Evolutionary conservation across 257 asterid genomes (phyloP), one percentile per base, ranked within the genome.

Genomic region (Nicotiana knightiana): DNA sequence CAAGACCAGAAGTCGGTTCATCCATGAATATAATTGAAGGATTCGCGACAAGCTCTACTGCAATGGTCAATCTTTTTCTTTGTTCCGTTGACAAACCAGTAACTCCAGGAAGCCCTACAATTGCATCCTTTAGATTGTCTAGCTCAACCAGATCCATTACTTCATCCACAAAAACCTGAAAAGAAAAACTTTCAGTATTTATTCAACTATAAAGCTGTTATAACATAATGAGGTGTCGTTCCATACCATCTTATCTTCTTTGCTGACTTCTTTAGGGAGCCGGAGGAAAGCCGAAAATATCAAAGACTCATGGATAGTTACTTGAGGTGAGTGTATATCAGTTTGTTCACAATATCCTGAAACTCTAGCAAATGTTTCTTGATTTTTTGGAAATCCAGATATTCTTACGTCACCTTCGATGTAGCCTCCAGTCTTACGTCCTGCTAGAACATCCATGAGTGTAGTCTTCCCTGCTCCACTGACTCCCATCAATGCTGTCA

Each of bases 381-480:
- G 94, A n/a, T 59, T 84, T 81, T 90, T 91, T 18, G 91, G 89
- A 53, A 87, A 92, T 79, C 97, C 97, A 4, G 93, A 92, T 85
- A 92, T 90, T 82, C 88, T 89, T 24, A 92, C 86, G 61, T 89
- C 89, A 9, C 94, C 97, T 86, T 92, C 93, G 2, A 90, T 85
- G 83, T 88, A 89, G 26, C 97, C 97, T 3, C 91, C 90, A 1
- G 93, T 92, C 76, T 92, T 92, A 30, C 94, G 84, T 61, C 94
- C 97, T 0, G 93, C 89, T 32, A 92, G 85, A 84, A 92, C 97
- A 82, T 92, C 97, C 97, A 92, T 89, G 33, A 92, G 84, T 2
- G 94, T 92, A 4, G 97, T 92, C 85, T 92, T 92, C 76, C 97
- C 97, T 30, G 97, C 97, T 82, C 97, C 97, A 77, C 97, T 92